Evolutionary conservation across 2,329 filamentous ascomycete species (phyloP), one percentile per base, ranked within the genome.

Genomic region (Alternaria sp.): DNA sequence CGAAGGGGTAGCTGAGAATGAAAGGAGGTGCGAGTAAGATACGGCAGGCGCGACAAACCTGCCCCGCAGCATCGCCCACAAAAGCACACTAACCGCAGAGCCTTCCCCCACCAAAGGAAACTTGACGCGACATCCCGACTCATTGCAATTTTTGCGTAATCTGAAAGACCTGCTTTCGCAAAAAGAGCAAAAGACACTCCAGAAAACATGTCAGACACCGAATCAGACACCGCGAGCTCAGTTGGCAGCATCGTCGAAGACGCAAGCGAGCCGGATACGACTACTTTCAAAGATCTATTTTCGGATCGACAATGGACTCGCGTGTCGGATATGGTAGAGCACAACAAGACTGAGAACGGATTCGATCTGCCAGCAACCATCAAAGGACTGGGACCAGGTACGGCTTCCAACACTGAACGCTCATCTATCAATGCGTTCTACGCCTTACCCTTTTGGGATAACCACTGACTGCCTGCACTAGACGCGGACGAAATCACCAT

Each of bases 251-350:
- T 79, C 30, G 62, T 77, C 44, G 76, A 79, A 55, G 76, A 78
- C 46, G 69, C 65, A 57, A 78, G 75, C 66, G 76, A 79, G 66
- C 72, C 75, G 12, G 76, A 79, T 65, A 75, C 72, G 44, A 75
- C 74, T 25, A 73, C 62, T 8, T 79, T 79, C 73, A 77, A 78
- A 61, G 77, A 76, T 56, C 66, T 79, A 32, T 79, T 79, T 57
- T 79, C 75, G 63, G 71, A 75, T n/a, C 64, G 73, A 61, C 71
- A 77, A 66, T 78, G 66, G 57, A 67, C 62, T 56, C 67, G 69
- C 4, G 72, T 77, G 4, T 49, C 67, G 9, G 73, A 74, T 0
- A 74, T 79, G 74, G 66, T 73, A 30, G 47, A 66, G 40, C 74
- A 79, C 56, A 73, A 73, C 65, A 67, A 65, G 10, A 55, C 66